Conservation (phyloP, 2,329 filamentous ascomycete species). For the Ceratocystis lukuohia region DNA sequence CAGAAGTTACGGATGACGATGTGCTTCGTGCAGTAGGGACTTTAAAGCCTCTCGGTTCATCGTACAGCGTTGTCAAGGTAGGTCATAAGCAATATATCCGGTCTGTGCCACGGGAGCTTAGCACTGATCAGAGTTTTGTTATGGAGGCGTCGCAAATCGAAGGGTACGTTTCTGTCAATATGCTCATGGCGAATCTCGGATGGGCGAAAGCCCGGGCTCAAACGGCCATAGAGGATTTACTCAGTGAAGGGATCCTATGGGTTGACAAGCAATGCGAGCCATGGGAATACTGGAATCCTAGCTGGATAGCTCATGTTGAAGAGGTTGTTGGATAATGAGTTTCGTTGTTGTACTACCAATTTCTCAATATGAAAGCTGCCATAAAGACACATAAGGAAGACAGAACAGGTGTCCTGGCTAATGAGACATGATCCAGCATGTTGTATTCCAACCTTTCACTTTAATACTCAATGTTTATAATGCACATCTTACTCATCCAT, state of each 20-base stretch:
- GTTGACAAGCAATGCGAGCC: conserved; percentile 69
- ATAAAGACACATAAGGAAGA: neutral
- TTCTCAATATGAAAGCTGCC: neutral
- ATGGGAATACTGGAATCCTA: conserved; percentile 86
- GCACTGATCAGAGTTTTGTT: conserved; percentile 83
- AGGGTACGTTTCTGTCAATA: conserved; percentile 78
- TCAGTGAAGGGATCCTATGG: conserved; percentile 86
- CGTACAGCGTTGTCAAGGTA: conserved; percentile 73
- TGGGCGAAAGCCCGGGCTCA: conserved; percentile 79
- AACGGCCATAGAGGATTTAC: conserved; percentile 79
- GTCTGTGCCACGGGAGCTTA: conserved; percentile 87
- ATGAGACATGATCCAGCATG: neutral
- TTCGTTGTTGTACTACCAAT: neutral
- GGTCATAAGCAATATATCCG: conserved; percentile 79
- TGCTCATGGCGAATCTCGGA: conserved; percentile 72
- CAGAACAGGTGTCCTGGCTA: neutral
- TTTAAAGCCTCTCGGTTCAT: conserved; percentile 72
- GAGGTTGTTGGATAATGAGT: conserved; percentile 1
- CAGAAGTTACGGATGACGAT: conserved; percentile 82
- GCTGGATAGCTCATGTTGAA: conserved; percentile 45
- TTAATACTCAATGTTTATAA: neutral
- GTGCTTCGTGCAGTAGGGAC: conserved; percentile 79
- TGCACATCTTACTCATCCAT: neutral
- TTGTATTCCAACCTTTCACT: neutral
- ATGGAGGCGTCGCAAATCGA: conserved; percentile 82